A percentile compares a stretch with the other conserved stretches of the same genome.
Conservation (phyloP, 106 monocot genomes). For the Posidonia australis region DNA sequence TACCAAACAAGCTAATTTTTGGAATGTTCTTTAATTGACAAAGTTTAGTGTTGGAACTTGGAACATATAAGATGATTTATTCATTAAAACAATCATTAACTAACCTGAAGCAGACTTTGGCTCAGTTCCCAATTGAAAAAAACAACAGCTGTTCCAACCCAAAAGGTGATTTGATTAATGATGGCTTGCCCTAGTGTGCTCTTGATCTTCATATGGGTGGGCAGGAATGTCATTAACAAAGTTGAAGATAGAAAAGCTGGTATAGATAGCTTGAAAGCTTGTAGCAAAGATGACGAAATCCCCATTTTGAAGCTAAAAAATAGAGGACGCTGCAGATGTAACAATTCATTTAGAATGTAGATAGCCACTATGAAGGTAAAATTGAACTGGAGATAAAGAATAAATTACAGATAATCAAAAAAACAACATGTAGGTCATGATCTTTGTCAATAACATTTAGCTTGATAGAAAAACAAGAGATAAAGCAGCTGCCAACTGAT, state of each 20-base stretch:
- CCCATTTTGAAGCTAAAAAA: conserved; percentile 94
- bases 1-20: too few relatives aligned
- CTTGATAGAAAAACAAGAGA: neutral
- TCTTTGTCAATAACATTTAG: neutral
- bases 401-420: neutral
- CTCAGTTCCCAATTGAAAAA: conserved; percentile 85
- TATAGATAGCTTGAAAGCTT: conserved; percentile 58
- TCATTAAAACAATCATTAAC: neutral
- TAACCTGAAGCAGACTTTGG: conserved; percentile 77
- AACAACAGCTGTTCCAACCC: conserved; percentile 35
- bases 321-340: conserved; percentile 60
- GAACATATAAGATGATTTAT: neutral
- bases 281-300: conserved; percentile 35
- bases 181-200: conserved; percentile 31
- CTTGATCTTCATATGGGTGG: conserved; percentile 32
- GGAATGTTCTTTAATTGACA: too few relatives aligned
- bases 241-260: conserved; percentile 37
- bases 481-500: neutral
- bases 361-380: neutral
- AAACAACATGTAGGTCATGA: neutral
- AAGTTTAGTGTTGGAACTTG: too few relatives aligned
- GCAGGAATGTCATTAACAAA: conserved; percentile 38
- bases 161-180: conserved; percentile 37
- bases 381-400: too few relatives aligned
- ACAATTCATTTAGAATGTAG: neutral